Conservation (phyloP, 208 protist genomes). For the Trypanosomatidae sp. region DNA sequence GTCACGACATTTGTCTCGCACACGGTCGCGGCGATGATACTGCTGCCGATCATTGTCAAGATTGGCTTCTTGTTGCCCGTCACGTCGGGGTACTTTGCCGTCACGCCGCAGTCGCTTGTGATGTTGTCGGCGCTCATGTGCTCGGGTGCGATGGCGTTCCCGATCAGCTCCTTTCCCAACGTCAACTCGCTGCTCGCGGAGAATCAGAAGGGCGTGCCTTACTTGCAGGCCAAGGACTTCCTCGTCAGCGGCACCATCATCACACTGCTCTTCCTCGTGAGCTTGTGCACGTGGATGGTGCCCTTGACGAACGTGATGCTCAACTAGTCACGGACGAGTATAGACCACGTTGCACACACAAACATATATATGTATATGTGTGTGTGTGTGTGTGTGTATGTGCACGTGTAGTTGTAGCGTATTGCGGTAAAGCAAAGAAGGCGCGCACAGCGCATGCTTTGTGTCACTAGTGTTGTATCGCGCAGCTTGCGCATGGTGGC, state of each 20-base stretch:
- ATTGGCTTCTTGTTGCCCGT: slow-evolving; percentile 74
- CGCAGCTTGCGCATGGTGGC: no score
- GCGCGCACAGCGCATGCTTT: no score
- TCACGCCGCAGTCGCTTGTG: slow-evolving; percentile 70
- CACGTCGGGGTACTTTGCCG: slow-evolving; percentile 25
- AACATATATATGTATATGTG: no score
- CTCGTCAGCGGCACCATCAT: slow-evolving; percentile 69
- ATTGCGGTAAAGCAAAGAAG: no score
- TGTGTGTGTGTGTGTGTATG: no score
- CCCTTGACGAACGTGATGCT: slow-evolving; percentile 57
- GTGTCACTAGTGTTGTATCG: no score
- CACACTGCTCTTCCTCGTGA: slow-evolving; percentile 45
- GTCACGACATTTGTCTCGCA: slow-evolving; percentile 89
- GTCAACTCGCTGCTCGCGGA: slow-evolving; percentile 85
- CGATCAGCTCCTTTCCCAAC: slow-evolving; percentile 93
- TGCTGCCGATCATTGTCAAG: slow-evolving; percentile 86
- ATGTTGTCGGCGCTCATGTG: slow-evolving; percentile 80
- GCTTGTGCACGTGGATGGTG: slow-evolving; percentile 77
- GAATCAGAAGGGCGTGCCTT: slow-evolving; percentile 70
- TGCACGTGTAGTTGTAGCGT: no score
- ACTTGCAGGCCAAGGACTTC: slow-evolving; percentile 85
- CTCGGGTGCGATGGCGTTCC: slow-evolving; percentile 89
- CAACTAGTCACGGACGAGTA: no score
- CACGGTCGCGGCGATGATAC: slow-evolving; percentile 89
- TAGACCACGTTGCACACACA: no score